Conservation (phyloP, 306 rosid genomes). For the Sindora glabra region DNA sequence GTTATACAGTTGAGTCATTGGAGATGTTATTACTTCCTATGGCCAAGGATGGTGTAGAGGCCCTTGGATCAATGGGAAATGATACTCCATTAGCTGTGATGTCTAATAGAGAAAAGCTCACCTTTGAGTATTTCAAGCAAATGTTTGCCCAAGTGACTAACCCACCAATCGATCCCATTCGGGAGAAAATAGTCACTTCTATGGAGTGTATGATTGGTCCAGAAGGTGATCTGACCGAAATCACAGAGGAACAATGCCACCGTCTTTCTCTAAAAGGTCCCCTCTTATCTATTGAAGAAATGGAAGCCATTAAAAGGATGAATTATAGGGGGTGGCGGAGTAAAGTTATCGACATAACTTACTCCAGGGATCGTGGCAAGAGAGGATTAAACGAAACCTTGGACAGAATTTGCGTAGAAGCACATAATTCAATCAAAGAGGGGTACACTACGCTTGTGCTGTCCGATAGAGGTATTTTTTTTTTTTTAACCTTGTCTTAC, state of each 20-base stretch:
- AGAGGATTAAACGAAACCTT: conserved; percentile 78
- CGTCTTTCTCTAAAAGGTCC: conserved; percentile 92
- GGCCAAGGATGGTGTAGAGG: conserved; percentile 94
- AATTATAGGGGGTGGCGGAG: conserved; percentile 83
- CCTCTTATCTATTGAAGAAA: conserved; percentile 66
- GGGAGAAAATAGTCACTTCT: conserved; percentile 96
- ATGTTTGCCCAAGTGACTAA: conserved; percentile 99
- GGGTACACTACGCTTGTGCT: conserved; percentile 83
- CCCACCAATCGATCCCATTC: conserved; percentile 96
- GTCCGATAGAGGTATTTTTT: conserved; percentile 86
- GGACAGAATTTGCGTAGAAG: conserved; percentile 78
- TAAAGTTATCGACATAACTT: conserved; percentile 88
- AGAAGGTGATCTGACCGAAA: conserved; percentile 93
- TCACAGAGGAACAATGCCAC: conserved; percentile 81
- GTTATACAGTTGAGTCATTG: conserved; percentile 79
- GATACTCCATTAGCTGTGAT: conserved; percentile 94
- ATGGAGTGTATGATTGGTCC: conserved; percentile 98
- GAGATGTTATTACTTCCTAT: conserved; percentile 97
- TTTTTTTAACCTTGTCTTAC: too few relatives aligned
- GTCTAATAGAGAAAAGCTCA: conserved; percentile 85
- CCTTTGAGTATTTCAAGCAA: conserved; percentile 95
- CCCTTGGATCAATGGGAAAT: conserved; percentile 99
- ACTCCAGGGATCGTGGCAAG: conserved; percentile 66
- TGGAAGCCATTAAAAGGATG: conserved; percentile 83
- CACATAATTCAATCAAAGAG: conserved; percentile 67